Evolutionary conservation across 1,139 yeast genomes (phyloP).

Genomic region (Blastobotrys arbuscula): DNA sequence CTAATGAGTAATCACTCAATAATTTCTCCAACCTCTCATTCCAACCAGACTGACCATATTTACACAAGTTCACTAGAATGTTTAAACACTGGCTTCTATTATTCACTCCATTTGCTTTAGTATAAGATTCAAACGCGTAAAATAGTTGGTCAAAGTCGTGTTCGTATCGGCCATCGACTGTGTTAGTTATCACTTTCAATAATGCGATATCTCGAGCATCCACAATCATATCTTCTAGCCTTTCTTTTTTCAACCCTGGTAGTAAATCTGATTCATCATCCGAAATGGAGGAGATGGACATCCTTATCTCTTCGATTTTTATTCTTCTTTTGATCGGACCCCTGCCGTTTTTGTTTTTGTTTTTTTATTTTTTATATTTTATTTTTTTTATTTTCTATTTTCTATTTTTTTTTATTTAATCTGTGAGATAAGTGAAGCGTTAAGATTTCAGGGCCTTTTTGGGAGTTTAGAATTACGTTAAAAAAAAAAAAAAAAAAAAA

Average conservation of each 20-base stretch:
- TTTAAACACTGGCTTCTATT: constrained; percentile 19
- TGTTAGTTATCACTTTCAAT: constrained; percentile 20
- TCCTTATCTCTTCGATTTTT: background rate
- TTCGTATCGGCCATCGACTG: constrained; percentile 20
- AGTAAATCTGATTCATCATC: constrained; percentile 11
- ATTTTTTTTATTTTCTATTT: too few species aligned
- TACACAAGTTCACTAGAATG: constrained; percentile 20
- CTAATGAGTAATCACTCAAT: constrained; percentile 18
- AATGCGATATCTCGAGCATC: constrained; percentile 20
- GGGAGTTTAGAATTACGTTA: background rate
- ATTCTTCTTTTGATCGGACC: background rate
- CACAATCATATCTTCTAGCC: background rate
- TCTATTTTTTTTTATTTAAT: too few species aligned
- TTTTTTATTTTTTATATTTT: too few species aligned
- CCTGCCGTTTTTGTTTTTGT: too few species aligned
- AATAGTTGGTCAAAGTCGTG: constrained; percentile 23
- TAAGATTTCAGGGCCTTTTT: background rate
- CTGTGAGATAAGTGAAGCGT: background rate
- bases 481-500: background rate
- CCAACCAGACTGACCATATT: constrained; percentile 20
- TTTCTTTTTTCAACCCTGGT: background rate
- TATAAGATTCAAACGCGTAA: constrained; percentile 23
- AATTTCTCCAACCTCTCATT: constrained; percentile 18
- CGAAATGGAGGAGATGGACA: background rate
- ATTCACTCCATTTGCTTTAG: constrained; percentile 19